A percentile compares a stretch with the other conserved stretches of the same genome.
phyloP scores from a whole-genome alignment of 352 stramenopile species.

The Phytophthora constricta region DNA sequence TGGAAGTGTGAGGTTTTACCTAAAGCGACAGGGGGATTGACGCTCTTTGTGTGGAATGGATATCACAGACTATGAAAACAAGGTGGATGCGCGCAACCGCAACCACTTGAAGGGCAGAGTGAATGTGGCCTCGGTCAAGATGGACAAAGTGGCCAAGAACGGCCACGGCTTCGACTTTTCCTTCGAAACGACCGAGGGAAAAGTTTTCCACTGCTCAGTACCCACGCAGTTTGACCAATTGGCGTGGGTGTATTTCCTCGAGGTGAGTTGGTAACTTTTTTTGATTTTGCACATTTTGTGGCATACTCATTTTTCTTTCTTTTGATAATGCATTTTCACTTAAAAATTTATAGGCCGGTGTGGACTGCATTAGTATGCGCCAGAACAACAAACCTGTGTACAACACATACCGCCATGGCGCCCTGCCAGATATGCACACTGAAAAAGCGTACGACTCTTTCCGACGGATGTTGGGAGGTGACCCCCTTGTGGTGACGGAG shows the following conservation, averaged over 20 bases:
- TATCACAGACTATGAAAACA: slow-evolving; percentile 84
- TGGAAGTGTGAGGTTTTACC: no score
- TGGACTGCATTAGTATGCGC: slow-evolving; percentile 83
- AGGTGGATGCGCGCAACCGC: slow-evolving; percentile 87
- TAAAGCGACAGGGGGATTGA: neutral
- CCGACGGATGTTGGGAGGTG: slow-evolving; percentile 64
- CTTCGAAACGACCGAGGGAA: slow-evolving; percentile 86
- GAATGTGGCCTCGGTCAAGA: slow-evolving; percentile 75
- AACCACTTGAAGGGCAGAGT: slow-evolving; percentile 87
- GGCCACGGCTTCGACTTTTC: slow-evolving; percentile 85
- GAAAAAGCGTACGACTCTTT: slow-evolving; percentile 83
- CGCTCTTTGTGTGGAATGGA: neutral
- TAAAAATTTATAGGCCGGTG: slow-evolving; percentile 45
- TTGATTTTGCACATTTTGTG: neutral
- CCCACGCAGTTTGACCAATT: slow-evolving; percentile 84
- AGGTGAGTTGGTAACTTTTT: slow-evolving; percentile 40
- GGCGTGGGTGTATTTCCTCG: slow-evolving; percentile 86
- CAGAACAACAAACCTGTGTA: slow-evolving; percentile 88
- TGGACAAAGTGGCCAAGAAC: slow-evolving; percentile 82
- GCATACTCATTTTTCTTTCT: neutral
- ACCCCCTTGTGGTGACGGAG: slow-evolving; percentile 61
- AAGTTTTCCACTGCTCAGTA: slow-evolving; percentile 84
- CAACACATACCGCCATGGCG: slow-evolving; percentile 75
- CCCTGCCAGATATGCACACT: slow-evolving; percentile 78
- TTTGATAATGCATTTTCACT: slow-evolving; percentile 1